A percentile compares a stretch with the other conserved stretches of the same genome.
Conservation (phyloP, 768 basidiomycete species). For the Cubamyces sp. region DNA sequence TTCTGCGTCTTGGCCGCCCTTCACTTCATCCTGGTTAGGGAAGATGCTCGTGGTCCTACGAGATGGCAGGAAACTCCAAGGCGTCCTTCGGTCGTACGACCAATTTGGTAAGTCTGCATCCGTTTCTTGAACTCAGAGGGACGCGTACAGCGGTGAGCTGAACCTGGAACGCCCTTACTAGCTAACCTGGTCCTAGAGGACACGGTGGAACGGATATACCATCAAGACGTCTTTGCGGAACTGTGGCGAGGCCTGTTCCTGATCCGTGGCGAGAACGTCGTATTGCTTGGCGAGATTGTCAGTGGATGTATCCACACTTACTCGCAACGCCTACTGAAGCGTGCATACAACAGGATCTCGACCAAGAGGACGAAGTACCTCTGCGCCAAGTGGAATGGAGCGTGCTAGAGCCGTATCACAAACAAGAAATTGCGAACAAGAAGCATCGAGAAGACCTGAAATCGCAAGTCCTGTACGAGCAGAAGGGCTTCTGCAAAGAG, state of each 20-base stretch:
- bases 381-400: constrained; percentile 75
- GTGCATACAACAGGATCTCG: constrained; percentile 69
- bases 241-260: constrained; percentile 88
- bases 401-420: constrained; percentile 71
- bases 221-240: constrained; percentile 86
- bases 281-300: constrained; percentile 95
- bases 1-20: constrained; percentile 5
- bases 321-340: neutral
- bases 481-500: constrained; percentile 92
- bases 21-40: constrained; percentile 57
- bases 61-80: constrained; percentile 95
- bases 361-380: constrained; percentile 87
- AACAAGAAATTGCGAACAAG: constrained; percentile 71
- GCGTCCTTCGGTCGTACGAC: constrained; percentile 96
- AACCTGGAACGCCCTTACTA: constrained; percentile 37
- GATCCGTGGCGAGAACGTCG: constrained; percentile 98
- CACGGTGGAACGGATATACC: constrained; percentile 93
- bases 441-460: constrained; percentile 83
- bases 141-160: neutral
- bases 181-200: constrained; percentile 98
- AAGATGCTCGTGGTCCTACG: constrained; percentile 98
- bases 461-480: constrained; percentile 78
- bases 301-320: constrained; percentile 38
- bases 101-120: constrained; percentile 77
- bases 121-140: neutral